Percentiles rank a stretch among this genome's conserved stretches.
These are phyloP conservation scores for Kwoniella pini DNA, from an alignment of 768 basidiomycete species.

Conservation along the genomic window DNA sequence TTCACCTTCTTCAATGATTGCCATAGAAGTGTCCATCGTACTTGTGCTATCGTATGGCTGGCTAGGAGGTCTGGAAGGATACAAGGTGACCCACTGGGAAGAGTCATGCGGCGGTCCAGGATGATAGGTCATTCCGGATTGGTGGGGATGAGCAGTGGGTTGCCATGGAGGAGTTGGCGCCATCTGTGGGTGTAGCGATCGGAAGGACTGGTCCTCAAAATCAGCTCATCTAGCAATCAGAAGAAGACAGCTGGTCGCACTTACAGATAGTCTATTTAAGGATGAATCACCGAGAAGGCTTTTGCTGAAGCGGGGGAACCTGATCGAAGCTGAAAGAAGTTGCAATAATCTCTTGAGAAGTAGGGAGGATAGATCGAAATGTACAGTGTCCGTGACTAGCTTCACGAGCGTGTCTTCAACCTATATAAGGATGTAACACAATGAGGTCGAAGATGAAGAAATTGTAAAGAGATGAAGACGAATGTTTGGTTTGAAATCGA, in stretches of 20 bases:
- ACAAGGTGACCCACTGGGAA: not conserved
- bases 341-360: no score
- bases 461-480: no score
- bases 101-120: not conserved
- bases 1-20: constrained; percentile 3
- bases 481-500: not conserved
- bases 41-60: not conserved
- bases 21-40: not conserved
- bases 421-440: no score
- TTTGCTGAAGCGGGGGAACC: no score
- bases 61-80: not conserved
- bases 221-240: no score
- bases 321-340: no score
- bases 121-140: constrained; percentile 10
- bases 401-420: no score
- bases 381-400: no score
- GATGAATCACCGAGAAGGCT: not conserved
- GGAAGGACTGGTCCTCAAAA: no score
- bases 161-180: not conserved
- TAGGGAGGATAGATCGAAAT: no score
- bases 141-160: not conserved
- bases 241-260: no score
- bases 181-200: not conserved
- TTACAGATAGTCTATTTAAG: not conserved
- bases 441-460: no score